phyloP scores from a whole-genome alignment of 768 basidiomycete species.

The Lenzites betulinus region DNA sequence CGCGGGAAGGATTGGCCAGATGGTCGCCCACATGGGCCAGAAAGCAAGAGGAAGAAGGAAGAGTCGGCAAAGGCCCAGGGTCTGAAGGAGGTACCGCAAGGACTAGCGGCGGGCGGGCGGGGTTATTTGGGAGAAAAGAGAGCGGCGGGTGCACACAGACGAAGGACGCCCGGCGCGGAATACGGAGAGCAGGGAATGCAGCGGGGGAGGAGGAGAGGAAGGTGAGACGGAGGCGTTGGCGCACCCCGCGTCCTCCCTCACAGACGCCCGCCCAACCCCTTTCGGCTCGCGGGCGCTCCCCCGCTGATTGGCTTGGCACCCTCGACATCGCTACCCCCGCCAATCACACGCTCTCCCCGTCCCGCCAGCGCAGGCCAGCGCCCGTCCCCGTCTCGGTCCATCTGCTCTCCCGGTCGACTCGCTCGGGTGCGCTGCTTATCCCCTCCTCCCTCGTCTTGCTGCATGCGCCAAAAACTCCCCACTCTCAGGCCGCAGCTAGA shows the following conservation, averaged over 20 bases:
- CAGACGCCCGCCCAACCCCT: constrained; percentile 6
- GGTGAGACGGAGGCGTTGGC: neutral
- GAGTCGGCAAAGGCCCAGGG: neutral
- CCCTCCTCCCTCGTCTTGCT: no score
- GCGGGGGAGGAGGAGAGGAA: neutral
- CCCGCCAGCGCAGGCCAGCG: neutral
- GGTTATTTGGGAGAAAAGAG: neutral
- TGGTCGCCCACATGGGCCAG: constrained; percentile 24
- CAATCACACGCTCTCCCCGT: neutral
- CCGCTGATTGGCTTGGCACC: neutral
- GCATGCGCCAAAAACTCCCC: no score
- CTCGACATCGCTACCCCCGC: neutral
- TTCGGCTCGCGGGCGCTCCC: no score
- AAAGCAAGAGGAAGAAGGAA: neutral
- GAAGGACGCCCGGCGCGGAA: neutral
- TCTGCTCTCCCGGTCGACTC: no score
- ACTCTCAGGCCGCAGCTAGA: no score
- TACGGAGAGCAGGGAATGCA: neutral
- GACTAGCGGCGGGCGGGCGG: no score
- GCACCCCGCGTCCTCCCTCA: neutral
- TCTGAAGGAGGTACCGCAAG: neutral
- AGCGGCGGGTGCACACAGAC: constrained; percentile 1
- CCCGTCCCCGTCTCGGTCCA: neutral
- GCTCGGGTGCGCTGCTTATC: no score
- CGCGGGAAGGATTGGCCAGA: constrained; percentile 23